Percentiles rank a stretch among this genome's conserved stretches.
These are phyloP conservation scores for Termitomyces bulborhizus DNA, from an alignment of 768 basidiomycete genomes.

Conservation along the genomic window DNA sequence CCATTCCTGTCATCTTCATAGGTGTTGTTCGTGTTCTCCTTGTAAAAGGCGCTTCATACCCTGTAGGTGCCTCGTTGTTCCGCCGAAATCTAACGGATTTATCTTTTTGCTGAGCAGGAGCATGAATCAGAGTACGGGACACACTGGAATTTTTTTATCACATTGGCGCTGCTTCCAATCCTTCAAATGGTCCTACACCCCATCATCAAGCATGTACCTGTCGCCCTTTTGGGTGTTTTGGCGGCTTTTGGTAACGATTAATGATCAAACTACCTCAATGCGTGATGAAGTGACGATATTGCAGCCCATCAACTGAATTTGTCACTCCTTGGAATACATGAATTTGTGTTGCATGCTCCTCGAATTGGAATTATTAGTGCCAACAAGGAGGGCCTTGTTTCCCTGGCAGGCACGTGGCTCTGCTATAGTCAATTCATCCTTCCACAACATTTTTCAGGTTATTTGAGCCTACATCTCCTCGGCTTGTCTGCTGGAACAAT, in stretches of 20 bases:
- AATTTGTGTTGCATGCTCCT: constrained; percentile 59
- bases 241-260: constrained; percentile 44
- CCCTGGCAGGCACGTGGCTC: constrained; percentile 51
- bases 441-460: constrained; percentile 43
- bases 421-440: not conserved
- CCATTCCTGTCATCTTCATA: constrained; percentile 60
- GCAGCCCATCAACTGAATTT: constrained; percentile 71
- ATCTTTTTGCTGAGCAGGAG: constrained; percentile 43
- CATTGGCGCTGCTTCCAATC: constrained; percentile 74
- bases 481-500: constrained; percentile 80
- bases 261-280: not conserved
- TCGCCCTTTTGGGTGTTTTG: constrained; percentile 56
- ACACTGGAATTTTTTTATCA: constrained; percentile 99
- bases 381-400: constrained; percentile 92
- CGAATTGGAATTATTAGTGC: constrained; percentile 60
- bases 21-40: constrained; percentile 75
- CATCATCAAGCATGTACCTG: constrained; percentile 47
- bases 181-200: constrained; percentile 68
- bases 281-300: not conserved
- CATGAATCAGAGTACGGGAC: constrained; percentile 94
- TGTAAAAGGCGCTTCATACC: constrained; percentile 93
- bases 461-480: constrained; percentile 83
- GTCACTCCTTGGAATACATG: constrained; percentile 46
- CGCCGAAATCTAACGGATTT: not conserved
- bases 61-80: constrained; percentile 38